Conservation (phyloP, 2,329 filamentous ascomycete species). For the Stachybotrys chlorohalonatus region DNA sequence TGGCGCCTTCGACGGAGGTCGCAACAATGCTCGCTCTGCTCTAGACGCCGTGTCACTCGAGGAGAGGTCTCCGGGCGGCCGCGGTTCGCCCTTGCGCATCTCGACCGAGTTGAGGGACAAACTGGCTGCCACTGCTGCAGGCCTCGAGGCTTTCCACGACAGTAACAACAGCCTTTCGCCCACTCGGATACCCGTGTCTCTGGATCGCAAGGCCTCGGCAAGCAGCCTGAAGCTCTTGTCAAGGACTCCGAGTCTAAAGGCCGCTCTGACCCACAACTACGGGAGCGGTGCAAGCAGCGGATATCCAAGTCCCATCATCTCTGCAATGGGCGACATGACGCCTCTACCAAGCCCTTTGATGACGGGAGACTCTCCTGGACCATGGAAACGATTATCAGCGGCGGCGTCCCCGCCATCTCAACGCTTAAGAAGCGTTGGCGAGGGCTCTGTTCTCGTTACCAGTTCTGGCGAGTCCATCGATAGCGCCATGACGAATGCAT, state of each 20-base stretch:
- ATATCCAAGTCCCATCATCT: constrained; percentile 64
- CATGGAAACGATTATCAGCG: constrained; percentile 49
- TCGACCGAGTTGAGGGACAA: constrained; percentile 23
- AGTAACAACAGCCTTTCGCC: constrained; percentile 21
- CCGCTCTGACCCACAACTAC: constrained; percentile 40
- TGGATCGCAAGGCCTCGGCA: constrained; percentile 19
- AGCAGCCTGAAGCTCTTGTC: constrained; percentile 39
- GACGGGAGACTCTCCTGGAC: constrained; percentile 54
- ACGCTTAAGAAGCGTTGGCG: constrained; percentile 16
- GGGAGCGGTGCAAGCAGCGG: constrained; percentile 55
- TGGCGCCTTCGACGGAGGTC: background rate
- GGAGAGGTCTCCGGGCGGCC: constrained; percentile 9
- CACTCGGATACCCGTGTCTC: constrained; percentile 13
- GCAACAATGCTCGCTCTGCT: background rate
- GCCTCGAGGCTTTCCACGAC: constrained; percentile 23
- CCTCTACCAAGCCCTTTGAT: constrained; percentile 70
- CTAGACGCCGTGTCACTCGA: constrained; percentile 5
- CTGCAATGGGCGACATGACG: constrained; percentile 69
- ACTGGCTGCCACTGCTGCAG: constrained; percentile 11
- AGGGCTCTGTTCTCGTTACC: constrained; percentile 36
- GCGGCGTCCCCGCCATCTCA: constrained; percentile 31
- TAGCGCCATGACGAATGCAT: constrained; percentile 39
- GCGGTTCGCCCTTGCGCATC: constrained; percentile 23
- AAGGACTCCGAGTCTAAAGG: constrained; percentile 53
- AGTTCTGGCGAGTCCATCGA: constrained; percentile 43